Base-by-base conservation (phyloP, 495 filamentous ascomycete species). In the Neurospora africana region DNA sequence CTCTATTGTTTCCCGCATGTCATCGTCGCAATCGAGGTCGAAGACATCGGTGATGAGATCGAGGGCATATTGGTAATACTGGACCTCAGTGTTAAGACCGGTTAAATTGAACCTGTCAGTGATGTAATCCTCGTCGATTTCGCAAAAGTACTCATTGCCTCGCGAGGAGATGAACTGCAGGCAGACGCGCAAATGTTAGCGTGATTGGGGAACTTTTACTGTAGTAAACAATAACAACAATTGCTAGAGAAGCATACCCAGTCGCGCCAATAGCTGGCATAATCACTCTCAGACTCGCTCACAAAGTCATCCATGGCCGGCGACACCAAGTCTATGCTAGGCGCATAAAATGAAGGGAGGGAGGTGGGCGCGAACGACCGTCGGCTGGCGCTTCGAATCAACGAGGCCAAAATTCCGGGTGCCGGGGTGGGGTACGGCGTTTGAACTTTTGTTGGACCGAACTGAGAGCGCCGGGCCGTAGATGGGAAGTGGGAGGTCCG, bases 41-140 rank as follows among this genome's bases (percentile, higher is more conserved):
- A 99, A 99, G 61, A 98, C 95, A 78, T 99, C 95, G n/a, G 96
- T 99, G 68, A 99, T 92, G n/a, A 99, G 88, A 79, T 99, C 95
- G 36, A 99, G 88, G 13, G 95, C 96, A 87, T 98, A 96, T 80
- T 99, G 95, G 78, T 99, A 99, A 85, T 98, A 97, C 73, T 95
- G 91, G 6, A 99, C 95, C 79, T 99, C 95, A 39, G 93, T 93
- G 81, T 98, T 98, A 39, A 99, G 88, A 53, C 95, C 95, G 13
- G 95, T 99, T 39, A 99, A 86, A 81, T 99, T 99, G 86, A 99
- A 99, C 47, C 95, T 91, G 80, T 99, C 95, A 69, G 95, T 98
- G 21, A 99, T 86, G 79, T 99, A 99, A 74, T 99, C 95, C 80
- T 99, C 95, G 80, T 99, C 95, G 73, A 99, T 98, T 77, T 99